A percentile compares a stretch with the other conserved stretches of the same genome.
phyloP scores from a whole-genome alignment of 2,329 filamentous ascomycete genomes.

The Escovopsis sp. region DNA sequence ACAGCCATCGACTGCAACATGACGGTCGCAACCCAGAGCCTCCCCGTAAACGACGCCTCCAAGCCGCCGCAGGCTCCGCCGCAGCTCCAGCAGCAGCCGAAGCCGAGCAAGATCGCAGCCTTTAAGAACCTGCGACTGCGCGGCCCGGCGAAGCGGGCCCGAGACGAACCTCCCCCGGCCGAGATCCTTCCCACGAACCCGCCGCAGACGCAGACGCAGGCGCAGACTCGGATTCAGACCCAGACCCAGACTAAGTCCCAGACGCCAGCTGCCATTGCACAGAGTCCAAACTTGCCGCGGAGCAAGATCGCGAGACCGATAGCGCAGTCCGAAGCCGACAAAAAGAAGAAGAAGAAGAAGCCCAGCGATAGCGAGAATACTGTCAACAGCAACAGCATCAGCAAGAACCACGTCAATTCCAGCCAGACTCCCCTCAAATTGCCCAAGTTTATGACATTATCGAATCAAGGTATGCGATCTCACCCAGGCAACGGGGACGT shows the following conservation, averaged over 20 bases:
- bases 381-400: background rate
- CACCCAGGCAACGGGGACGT: background rate
- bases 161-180: slow-evolving; percentile 24
- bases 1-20: slow-evolving; percentile 22
- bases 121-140: slow-evolving; percentile 32
- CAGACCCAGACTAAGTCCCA: background rate
- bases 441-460: slow-evolving; percentile 25
- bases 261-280: slow-evolving; percentile 19
- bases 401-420: background rate
- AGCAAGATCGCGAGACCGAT: background rate
- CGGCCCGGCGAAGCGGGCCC: slow-evolving; percentile 31
- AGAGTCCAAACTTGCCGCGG: slow-evolving; percentile 17
- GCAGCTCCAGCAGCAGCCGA: slow-evolving; percentile 1
- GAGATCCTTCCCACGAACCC: slow-evolving; percentile 14
- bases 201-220: slow-evolving; percentile 2
- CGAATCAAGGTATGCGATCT: slow-evolving; percentile 20
- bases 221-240: too few species aligned
- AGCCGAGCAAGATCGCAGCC: slow-evolving; percentile 20
- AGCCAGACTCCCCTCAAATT: slow-evolving; percentile 14
- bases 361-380: too few species aligned
- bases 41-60: slow-evolving; percentile 12
- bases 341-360: slow-evolving; percentile 2
- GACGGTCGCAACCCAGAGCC: slow-evolving; percentile 12
- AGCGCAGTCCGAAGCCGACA: slow-evolving; percentile 1
- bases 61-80: slow-evolving; percentile 7